Conservation (phyloP, 495 filamentous ascomycete species). For the Geopyxis carbonaria region DNA sequence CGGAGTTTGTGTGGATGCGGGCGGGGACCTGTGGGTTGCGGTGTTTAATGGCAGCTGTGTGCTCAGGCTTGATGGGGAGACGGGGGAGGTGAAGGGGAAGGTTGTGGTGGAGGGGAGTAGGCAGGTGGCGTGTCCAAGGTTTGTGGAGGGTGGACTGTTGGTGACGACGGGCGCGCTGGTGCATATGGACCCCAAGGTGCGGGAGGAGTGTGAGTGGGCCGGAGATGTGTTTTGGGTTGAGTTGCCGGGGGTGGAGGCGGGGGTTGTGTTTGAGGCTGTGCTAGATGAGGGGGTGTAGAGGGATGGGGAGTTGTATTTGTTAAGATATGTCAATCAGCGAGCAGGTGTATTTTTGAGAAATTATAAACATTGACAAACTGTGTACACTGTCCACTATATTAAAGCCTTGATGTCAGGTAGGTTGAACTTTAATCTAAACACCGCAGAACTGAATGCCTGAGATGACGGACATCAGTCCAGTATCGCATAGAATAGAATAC, state of each 20-base stretch:
- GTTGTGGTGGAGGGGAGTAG: constrained; percentile 18
- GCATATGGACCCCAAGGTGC: constrained; percentile 16
- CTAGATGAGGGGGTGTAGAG: too few species aligned
- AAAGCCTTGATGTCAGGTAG: too few species aligned
- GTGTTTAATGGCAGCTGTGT: constrained; percentile 21
- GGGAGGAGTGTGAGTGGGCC: constrained; percentile 11
- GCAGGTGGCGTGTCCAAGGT: constrained; percentile 22
- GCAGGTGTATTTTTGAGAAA: too few species aligned
- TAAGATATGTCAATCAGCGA: too few species aligned
- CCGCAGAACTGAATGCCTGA: too few species aligned
- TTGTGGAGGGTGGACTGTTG: constrained; percentile 18
- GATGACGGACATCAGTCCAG: too few species aligned
- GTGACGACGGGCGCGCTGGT: constrained; percentile 15
- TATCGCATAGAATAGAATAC: too few species aligned
- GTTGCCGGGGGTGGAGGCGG: constrained; percentile 13
- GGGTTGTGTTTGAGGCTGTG: constrained; percentile 11
- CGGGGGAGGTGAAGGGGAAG: constrained; percentile 12
- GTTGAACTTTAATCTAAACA: too few species aligned
- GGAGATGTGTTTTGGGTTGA: constrained; percentile 18
- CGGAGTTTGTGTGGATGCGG: constrained; percentile 21
- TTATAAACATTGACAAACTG: too few species aligned
- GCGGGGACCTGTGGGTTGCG: constrained; percentile 23
- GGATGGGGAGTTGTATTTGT: too few species aligned
- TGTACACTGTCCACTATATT: too few species aligned
- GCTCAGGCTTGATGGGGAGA: constrained; percentile 16